These are phyloP conservation scores for Rubroboletus pulcherrimus DNA, from an alignment of 768 basidiomycete species.

Conservation along the genomic window DNA sequence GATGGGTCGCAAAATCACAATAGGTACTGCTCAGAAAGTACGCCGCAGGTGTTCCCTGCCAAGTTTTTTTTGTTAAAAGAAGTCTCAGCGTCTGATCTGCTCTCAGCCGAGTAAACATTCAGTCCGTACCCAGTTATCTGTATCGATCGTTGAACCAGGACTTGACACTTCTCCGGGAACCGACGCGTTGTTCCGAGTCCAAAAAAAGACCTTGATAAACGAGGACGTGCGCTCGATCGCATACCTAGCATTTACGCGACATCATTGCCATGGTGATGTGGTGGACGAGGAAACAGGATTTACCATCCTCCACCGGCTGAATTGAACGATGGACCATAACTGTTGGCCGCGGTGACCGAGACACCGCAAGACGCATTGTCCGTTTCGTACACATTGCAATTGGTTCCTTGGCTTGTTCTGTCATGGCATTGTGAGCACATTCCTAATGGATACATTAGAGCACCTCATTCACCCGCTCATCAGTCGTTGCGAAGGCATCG, in stretches of 20 bases:
- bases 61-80: not conserved
- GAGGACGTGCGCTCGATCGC: constrained; percentile 32
- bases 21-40: constrained; percentile 52
- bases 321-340: constrained; percentile 36
- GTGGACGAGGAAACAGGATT: not conserved
- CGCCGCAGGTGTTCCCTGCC: constrained; percentile 55
- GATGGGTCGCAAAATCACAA: constrained; percentile 54
- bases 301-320: constrained; percentile 35
- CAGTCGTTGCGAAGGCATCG: constrained; percentile 28
- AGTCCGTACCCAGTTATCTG: constrained; percentile 25
- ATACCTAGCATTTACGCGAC: constrained; percentile 26
- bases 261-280: not conserved
- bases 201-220: constrained; percentile 40
- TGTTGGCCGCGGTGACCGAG: constrained; percentile 17
- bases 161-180: constrained; percentile 34
- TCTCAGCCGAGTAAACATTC: not conserved
- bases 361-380: constrained; percentile 34
- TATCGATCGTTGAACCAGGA: constrained; percentile 15
- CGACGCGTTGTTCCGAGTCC: constrained; percentile 28
- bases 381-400: constrained; percentile 31
- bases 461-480: constrained; percentile 30
- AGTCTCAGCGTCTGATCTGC: not conserved
- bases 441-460: not conserved
- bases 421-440: not conserved
- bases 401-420: constrained; percentile 22